Conservation (phyloP, 257 asterid species). For the Solanum raphanifolium region DNA sequence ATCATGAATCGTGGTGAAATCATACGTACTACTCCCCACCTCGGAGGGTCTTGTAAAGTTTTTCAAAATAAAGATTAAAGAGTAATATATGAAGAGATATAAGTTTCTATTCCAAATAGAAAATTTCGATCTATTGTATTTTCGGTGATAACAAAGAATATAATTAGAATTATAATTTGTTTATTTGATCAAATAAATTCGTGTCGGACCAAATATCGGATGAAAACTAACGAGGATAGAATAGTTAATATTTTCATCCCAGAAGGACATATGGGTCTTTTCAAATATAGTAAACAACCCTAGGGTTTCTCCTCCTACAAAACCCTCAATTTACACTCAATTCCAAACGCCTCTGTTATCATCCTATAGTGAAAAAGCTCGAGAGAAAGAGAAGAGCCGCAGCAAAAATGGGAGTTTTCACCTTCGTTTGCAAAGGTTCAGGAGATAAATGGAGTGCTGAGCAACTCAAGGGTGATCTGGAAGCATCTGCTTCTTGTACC, state of each 20-base stretch:
- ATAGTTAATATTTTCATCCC: background rate
- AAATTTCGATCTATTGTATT: background rate
- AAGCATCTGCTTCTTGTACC: conserved; percentile 38
- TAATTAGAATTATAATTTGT: too few relatives aligned
- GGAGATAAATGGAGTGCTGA: conserved; percentile 48
- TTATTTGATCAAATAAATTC: background rate
- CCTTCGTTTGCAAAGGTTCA: conserved; percentile 39
- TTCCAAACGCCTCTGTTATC: background rate
- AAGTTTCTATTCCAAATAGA: background rate
- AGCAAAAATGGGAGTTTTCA: conserved; percentile 49
- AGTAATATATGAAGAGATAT: too few relatives aligned
- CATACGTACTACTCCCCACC: background rate
- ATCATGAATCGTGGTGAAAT: background rate
- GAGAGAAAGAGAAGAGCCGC: background rate
- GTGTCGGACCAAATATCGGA: background rate
- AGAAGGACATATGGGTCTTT: background rate
- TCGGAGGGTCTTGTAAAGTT: too few relatives aligned
- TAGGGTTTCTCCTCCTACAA: background rate
- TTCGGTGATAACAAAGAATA: background rate
- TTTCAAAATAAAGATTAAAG: too few relatives aligned
- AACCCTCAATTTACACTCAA: background rate
- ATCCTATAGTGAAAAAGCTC: background rate
- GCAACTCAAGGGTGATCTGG: conserved; percentile 48
- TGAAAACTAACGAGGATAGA: background rate
- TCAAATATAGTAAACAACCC: background rate